phyloP scores from a whole-genome alignment of 2,329 filamentous ascomycete species.

The Pseudogymnoascus sp. region DNA sequence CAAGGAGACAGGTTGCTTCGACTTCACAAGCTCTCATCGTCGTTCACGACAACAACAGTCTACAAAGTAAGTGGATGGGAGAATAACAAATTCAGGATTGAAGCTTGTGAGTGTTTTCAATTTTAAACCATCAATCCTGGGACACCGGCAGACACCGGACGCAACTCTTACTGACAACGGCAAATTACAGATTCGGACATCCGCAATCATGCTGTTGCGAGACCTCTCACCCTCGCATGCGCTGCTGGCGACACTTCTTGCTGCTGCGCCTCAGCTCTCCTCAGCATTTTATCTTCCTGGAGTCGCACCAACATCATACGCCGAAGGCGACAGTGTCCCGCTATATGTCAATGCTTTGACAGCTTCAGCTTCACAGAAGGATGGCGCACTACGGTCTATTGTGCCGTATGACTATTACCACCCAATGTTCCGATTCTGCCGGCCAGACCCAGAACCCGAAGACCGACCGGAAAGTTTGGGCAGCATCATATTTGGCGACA shows the following conservation, averaged over 20 bases:
- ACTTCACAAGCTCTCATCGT: constrained; percentile 8
- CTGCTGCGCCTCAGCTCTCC: constrained; percentile 42
- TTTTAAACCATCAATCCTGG: background rate
- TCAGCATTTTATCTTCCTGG: constrained; percentile 93
- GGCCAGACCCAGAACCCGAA: constrained; percentile 67
- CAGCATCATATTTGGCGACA: constrained; percentile 94
- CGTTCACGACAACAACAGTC: constrained; percentile 5
- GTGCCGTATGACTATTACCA: constrained; percentile 97
- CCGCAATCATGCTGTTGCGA: constrained; percentile 25
- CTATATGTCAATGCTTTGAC: constrained; percentile 91
- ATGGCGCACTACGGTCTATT: constrained; percentile 81
- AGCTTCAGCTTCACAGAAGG: constrained; percentile 68
- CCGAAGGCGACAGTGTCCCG: constrained; percentile 69
- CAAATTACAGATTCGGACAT: background rate
- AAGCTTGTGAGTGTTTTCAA: background rate
- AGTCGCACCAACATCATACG: constrained; percentile 89
- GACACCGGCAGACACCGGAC: background rate
- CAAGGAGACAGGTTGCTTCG: constrained; percentile 8
- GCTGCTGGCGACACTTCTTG: constrained; percentile 45
- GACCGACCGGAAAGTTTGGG: constrained; percentile 83
- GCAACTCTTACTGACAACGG: background rate
- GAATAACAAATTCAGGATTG: background rate
- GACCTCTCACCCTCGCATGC: constrained; percentile 35
- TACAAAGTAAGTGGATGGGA: background rate
- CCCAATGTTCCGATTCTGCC: constrained; percentile 79